Evolutionary conservation across 768 basidiomycete species (phyloP).

Genomic region (Tricholoma saponaceum): DNA sequence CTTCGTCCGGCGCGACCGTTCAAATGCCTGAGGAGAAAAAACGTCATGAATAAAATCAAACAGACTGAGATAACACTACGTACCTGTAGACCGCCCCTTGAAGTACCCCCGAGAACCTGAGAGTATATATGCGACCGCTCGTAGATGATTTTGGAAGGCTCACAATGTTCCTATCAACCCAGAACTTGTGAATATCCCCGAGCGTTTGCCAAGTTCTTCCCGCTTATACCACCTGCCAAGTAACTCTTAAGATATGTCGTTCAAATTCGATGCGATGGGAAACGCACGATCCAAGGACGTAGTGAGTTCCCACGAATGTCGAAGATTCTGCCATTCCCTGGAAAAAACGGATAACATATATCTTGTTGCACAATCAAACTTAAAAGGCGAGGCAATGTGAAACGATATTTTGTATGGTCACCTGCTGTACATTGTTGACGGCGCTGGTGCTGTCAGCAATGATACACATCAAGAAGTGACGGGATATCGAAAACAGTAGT

Average conservation of each 20-base stretch:
- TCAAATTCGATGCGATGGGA: not conserved
- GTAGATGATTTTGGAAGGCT: slow-evolving; percentile 9
- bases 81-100: slow-evolving; percentile 62
- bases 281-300: slow-evolving; percentile 66
- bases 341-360: slow-evolving; percentile 69
- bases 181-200: slow-evolving; percentile 67
- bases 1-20: slow-evolving; percentile 49
- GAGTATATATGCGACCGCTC: not conserved
- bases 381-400: not conserved
- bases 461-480: slow-evolving; percentile 2
- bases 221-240: slow-evolving; percentile 61
- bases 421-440: slow-evolving; percentile 54
- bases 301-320: slow-evolving; percentile 74
- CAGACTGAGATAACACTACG: slow-evolving; percentile 6
- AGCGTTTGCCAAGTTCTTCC: slow-evolving; percentile 66
- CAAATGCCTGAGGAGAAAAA: slow-evolving; percentile 36
- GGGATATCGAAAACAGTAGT: slow-evolving; percentile 10
- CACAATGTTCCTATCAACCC: slow-evolving; percentile 60
- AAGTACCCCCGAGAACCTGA: slow-evolving; percentile 61
- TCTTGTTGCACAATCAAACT: slow-evolving; percentile 25
- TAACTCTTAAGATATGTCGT: not conserved
- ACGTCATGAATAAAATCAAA: slow-evolving; percentile 1
- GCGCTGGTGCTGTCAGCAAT: slow-evolving; percentile 43
- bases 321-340: slow-evolving; percentile 72
- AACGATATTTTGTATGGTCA: slow-evolving; percentile 18